Conservation (phyloP, 2,329 filamentous ascomycete genomes). For the Zelopaecilomyces penicillatus region DNA sequence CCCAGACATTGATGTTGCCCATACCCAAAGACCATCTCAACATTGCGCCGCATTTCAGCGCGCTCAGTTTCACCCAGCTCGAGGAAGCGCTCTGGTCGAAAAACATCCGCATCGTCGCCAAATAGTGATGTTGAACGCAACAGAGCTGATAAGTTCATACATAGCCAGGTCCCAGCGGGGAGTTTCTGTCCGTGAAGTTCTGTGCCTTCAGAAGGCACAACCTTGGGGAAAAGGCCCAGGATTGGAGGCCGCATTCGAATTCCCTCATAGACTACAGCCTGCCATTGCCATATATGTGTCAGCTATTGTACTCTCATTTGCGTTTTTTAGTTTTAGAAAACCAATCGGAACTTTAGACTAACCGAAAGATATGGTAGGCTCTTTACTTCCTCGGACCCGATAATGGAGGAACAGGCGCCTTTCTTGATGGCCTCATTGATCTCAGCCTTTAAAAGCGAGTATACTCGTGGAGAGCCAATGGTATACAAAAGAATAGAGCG, state of each 20-base stretch:
- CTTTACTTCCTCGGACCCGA: too few relatives aligned
- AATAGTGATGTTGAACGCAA: constrained; percentile 19
- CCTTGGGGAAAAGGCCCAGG: neutral
- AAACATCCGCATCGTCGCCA: constrained; percentile 20
- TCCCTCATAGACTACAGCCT: neutral
- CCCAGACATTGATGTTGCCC: neutral
- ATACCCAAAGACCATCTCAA: neutral
- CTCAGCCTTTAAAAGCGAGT: too few relatives aligned
- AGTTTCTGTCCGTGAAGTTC: neutral
- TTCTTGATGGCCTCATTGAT: neutral
- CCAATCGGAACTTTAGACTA: neutral
- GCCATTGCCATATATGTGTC: neutral
- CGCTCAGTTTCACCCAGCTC: neutral
- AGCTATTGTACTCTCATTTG: neutral
- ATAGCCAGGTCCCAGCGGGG: constrained; percentile 14
- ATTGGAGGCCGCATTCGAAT: neutral
- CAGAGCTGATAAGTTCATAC: constrained; percentile 23
- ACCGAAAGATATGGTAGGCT: neutral
- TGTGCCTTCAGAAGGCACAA: neutral
- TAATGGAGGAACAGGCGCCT: too few relatives aligned
- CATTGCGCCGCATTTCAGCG: neutral
- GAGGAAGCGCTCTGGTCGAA: constrained; percentile 32
- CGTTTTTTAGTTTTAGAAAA: neutral
- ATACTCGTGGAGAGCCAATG: too few relatives aligned
- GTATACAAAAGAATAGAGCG: too few relatives aligned